These are phyloP conservation scores for Thalassiosira profunda DNA, from an alignment of 108 stramenopile genomes.

Conservation along the genomic window DNA sequence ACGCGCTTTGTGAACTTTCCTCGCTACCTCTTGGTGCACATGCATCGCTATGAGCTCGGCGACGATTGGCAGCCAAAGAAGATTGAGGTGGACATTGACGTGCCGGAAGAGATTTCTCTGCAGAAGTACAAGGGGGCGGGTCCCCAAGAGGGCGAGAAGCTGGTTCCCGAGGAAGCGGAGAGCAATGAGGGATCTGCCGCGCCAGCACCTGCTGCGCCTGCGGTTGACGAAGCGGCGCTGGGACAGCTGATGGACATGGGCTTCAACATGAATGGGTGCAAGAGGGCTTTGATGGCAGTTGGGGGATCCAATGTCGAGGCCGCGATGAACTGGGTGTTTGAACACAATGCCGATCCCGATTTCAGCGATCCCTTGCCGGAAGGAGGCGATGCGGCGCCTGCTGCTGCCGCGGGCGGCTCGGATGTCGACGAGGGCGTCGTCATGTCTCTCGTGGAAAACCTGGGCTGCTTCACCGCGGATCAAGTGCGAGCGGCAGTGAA, in stretches of 20 bases:
- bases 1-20: slow-evolving; percentile 91
- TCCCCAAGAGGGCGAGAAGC: slow-evolving; percentile 85
- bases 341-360: slow-evolving; percentile 96
- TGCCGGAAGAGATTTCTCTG: slow-evolving; percentile 92
- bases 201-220: slow-evolving; percentile 33
- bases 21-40: slow-evolving; percentile 92
- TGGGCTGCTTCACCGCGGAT: slow-evolving; percentile 93
- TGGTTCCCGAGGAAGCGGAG: slow-evolving; percentile 78
- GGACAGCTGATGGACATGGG: slow-evolving; percentile 97
- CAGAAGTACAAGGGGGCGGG: slow-evolving; percentile 64
- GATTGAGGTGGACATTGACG: slow-evolving; percentile 94
- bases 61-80: slow-evolving; percentile 96
- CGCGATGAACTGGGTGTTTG: slow-evolving; percentile 99
- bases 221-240: slow-evolving; percentile 84
- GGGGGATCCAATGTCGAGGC: slow-evolving; percentile 91
- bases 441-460: slow-evolving; percentile 80
- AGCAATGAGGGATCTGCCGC: slow-evolving; percentile 24
- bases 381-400: slow-evolving; percentile 21
- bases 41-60: slow-evolving; percentile 94
- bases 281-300: slow-evolving; percentile 90
- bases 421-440: slow-evolving; percentile 78
- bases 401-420: slow-evolving; percentile 30
- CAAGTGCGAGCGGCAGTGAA: slow-evolving; percentile 92
- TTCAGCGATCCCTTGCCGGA: slow-evolving; percentile 96
- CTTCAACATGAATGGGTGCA: slow-evolving; percentile 95